Conservation (phyloP, 2,329 filamentous ascomycete species). For the Fusarium tupiense region DNA sequence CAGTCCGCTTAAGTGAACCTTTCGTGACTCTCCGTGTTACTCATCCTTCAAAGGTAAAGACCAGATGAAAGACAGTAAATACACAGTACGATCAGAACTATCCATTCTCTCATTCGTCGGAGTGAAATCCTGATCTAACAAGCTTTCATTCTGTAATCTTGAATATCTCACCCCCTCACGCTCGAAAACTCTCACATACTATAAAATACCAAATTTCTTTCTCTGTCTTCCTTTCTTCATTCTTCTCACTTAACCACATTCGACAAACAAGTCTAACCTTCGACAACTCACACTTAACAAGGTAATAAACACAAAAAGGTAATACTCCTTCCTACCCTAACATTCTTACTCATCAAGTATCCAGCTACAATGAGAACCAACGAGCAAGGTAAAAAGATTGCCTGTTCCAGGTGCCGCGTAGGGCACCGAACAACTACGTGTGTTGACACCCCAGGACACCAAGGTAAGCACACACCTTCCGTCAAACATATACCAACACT, state of each 20-base stretch:
- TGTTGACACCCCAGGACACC: background rate
- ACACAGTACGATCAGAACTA: background rate
- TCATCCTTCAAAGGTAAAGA: background rate
- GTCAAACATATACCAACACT: background rate
- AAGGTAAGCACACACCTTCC: background rate
- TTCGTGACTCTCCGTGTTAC: background rate
- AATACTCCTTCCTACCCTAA: background rate
- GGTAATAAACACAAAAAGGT: rapidly evolving
- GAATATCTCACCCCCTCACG: background rate
- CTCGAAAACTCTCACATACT: too few relatives aligned
- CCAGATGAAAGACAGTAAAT: background rate
- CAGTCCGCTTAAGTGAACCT: rapidly evolving
- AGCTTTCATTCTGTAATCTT: background rate
- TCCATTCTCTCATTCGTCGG: background rate
- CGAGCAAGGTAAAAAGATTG: background rate
- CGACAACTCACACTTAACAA: background rate
- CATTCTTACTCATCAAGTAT: too few relatives aligned
- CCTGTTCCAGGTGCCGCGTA: background rate
- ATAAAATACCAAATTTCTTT: background rate
- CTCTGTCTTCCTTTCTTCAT: background rate
- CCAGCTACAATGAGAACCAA: background rate
- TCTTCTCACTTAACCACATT: background rate
- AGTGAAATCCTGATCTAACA: background rate
- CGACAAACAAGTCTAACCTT: background rate
- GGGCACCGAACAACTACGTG: background rate